Conservation (phyloP, 257 asterid genomes). For the Schizonepeta tenuifolia region DNA sequence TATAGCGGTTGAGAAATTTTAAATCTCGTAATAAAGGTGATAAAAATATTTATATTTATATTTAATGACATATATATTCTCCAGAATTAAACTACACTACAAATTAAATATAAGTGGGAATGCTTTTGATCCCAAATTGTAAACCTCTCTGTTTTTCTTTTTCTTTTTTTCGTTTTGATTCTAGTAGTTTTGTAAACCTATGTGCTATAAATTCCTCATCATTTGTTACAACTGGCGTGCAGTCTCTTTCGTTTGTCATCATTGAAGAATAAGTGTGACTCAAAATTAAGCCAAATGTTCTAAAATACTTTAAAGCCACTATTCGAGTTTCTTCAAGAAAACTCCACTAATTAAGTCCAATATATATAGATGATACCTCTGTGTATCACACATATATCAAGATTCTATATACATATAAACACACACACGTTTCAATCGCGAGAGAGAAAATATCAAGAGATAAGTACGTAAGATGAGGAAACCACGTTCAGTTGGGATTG, state of each 20-base stretch:
- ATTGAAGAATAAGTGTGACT: slow-evolving; percentile 14
- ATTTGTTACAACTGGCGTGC: background rate
- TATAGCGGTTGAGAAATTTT: too few species aligned
- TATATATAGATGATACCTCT: background rate
- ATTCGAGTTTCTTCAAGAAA: slow-evolving; percentile 63
- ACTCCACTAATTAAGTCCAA: background rate
- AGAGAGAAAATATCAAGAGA: background rate
- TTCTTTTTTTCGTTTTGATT: too few species aligned
- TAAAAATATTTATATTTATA: too few species aligned
- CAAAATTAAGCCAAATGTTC: background rate
- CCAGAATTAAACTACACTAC: too few species aligned
- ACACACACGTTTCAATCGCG: background rate
- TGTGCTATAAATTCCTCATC: background rate
- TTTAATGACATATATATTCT: too few species aligned
- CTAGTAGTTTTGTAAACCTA: too few species aligned
- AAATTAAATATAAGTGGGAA: too few species aligned
- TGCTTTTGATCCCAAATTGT: too few species aligned
- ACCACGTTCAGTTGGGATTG: slow-evolving; percentile 62
- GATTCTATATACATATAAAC: background rate
- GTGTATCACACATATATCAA: background rate
- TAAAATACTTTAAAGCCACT: background rate
- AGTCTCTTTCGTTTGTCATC: background rate
- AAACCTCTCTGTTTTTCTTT: too few species aligned
- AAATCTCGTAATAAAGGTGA: too few species aligned
- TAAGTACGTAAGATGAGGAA: too few species aligned